Percentiles rank a stretch among this genome's conserved stretches.
Evolutionary conservation across 768 basidiomycete genomes (phyloP).

Genomic region (Fibroporia radiculosa): DNA sequence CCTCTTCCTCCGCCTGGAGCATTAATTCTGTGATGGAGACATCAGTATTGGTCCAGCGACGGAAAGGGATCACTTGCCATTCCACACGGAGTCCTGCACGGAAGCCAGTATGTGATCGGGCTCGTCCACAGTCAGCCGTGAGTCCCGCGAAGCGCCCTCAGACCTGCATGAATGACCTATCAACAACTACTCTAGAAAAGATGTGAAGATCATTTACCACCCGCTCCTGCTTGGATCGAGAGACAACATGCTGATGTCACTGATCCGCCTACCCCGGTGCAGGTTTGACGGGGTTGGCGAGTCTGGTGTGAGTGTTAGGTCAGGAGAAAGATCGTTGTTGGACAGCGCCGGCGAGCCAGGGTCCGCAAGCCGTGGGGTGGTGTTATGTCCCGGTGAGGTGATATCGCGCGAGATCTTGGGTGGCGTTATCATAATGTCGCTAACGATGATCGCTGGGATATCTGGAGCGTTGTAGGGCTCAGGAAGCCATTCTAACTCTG

Average conservation of each 20-base stretch:
- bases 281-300: conserved; percentile 34
- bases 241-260: conserved; percentile 51
- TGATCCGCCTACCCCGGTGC: conserved; percentile 48
- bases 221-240: conserved; percentile 44
- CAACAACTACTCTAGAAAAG: neutral
- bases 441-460: conserved; percentile 68
- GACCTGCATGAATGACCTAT: conserved; percentile 12
- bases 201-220: conserved; percentile 32
- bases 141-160: conserved; percentile 19
- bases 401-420: conserved; percentile 46
- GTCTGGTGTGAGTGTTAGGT: conserved; percentile 41
- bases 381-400: conserved; percentile 28
- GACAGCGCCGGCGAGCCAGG: conserved; percentile 28
- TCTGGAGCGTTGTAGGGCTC: conserved; percentile 29
- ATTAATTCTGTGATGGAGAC: conserved; percentile 28
- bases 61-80: conserved; percentile 37
- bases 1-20: conserved; percentile 39
- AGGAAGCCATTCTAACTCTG: neutral
- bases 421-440: conserved; percentile 45
- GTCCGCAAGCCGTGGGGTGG: conserved; percentile 15
- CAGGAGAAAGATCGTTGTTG: conserved; percentile 29
- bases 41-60: neutral
- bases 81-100: conserved; percentile 65
- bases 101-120: conserved; percentile 42
- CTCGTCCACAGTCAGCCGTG: conserved; percentile 23